phyloP scores from a whole-genome alignment of 202 grass and related monocot genomes.

The Panicum virgatum region DNA sequence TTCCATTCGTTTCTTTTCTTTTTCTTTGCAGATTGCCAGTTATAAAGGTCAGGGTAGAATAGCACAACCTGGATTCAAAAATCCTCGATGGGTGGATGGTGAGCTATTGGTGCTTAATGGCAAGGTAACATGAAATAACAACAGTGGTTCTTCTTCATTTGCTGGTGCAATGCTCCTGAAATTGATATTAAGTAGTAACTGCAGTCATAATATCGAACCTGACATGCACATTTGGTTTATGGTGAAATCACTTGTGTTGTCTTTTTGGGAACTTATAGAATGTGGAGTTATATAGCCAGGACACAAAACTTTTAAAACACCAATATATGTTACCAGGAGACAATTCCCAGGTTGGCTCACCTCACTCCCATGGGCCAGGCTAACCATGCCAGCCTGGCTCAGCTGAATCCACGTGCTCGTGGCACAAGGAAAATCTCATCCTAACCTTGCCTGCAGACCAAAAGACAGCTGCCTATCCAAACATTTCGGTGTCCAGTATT shows the following conservation, averaged over 20 bases:
- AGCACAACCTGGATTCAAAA: constrained; percentile 86
- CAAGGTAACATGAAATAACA: constrained; percentile 64
- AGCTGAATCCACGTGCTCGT: neutral
- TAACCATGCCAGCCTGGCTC: neutral
- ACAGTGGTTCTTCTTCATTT: constrained; percentile 21
- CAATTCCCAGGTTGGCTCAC: neutral
- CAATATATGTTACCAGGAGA: neutral
- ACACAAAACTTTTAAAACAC: neutral
- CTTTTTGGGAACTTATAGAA: neutral
- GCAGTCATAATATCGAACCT: neutral
- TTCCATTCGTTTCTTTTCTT: neutral
- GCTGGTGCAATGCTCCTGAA: neutral
- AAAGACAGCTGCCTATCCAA: neutral
- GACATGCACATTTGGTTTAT: neutral
- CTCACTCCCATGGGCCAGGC: neutral
- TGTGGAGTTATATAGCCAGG: neutral
- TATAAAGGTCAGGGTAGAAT: constrained; percentile 96
- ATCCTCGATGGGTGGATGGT: constrained; percentile 89
- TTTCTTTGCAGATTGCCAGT: constrained; percentile 55
- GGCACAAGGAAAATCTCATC: neutral
- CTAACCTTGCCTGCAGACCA: neutral
- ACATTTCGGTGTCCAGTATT: neutral
- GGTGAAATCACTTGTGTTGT: neutral
- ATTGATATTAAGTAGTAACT: neutral
- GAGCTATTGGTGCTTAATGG: constrained; percentile 93